Conservation (phyloP, 495 filamentous ascomycete species). For the Aspergillus conjunctus region DNA sequence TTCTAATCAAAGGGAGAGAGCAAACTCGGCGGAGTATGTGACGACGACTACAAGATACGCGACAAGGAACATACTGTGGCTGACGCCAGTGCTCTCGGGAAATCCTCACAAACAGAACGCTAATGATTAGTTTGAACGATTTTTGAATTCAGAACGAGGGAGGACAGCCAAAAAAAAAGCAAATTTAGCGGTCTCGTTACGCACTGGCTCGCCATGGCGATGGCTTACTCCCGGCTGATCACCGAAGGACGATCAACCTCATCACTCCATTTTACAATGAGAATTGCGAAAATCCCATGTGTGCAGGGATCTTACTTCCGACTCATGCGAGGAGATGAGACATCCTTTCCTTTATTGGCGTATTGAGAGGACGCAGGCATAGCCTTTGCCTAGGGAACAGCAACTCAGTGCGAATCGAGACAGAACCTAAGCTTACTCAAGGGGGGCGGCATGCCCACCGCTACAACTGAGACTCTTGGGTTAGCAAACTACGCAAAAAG, state of each 20-base stretch:
- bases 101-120: background rate
- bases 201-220: background rate
- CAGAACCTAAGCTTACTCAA: constrained; percentile 1
- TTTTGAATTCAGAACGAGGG: constrained; percentile 10
- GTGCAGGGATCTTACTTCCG: constrained; percentile 3
- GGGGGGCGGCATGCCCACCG: background rate
- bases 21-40: constrained; percentile 1
- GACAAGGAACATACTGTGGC: constrained; percentile 9
- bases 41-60: constrained; percentile 1
- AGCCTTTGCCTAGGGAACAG: background rate
- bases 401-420: background rate
- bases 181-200: background rate
- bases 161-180: background rate
- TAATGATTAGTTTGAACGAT: constrained; percentile 2
- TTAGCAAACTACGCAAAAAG: background rate
- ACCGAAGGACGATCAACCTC: constrained; percentile 7
- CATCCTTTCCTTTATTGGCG: background rate
- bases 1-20: constrained; percentile 1
- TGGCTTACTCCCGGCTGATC: constrained; percentile 13
- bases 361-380: background rate
- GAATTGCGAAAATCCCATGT: background rate
- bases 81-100: constrained; percentile 4
- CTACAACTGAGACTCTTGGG: constrained; percentile 1
- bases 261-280: constrained; percentile 3
- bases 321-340: constrained; percentile 13